Percentiles rank a stretch among this genome's conserved stretches.
These are phyloP conservation scores for Daldinia loculata DNA, from an alignment of 495 filamentous ascomycete genomes.

Conservation along the genomic window DNA sequence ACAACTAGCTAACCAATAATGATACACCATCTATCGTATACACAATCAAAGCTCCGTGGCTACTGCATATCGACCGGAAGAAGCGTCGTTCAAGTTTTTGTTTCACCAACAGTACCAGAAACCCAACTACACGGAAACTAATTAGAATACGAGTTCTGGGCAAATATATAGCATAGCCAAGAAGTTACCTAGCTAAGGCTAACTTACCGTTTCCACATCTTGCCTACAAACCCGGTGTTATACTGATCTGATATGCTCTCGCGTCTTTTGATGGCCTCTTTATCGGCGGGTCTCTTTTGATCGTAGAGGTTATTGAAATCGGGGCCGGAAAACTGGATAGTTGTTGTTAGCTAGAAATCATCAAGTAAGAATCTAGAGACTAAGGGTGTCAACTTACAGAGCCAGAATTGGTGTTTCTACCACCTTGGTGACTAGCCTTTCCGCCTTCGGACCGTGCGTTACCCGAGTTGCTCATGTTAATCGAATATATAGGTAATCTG, in stretches of 20 bases:
- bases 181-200: background rate
- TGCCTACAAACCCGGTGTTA: constrained; percentile 8
- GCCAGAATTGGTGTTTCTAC: background rate
- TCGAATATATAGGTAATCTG: background rate
- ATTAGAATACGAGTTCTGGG: constrained; percentile 7
- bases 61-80: background rate
- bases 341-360: background rate
- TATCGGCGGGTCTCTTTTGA: constrained; percentile 20
- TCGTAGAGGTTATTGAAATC: constrained; percentile 10
- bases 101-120: constrained; percentile 10
- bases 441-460: constrained; percentile 8
- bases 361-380: background rate
- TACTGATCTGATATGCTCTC: constrained; percentile 26
- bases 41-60: background rate
- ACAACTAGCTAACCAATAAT: background rate
- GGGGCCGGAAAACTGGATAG: constrained; percentile 13
- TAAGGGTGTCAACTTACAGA: background rate
- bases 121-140: constrained; percentile 12
- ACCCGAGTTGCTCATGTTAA: constrained; percentile 14
- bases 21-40: background rate
- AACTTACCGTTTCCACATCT: constrained; percentile 26
- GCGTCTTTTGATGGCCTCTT: constrained; percentile 12
- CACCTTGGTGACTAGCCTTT: constrained; percentile 17
- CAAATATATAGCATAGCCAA: background rate
- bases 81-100: background rate